phyloP scores from a whole-genome alignment of 345 rosid genomes.

The Brassica juncea region DNA sequence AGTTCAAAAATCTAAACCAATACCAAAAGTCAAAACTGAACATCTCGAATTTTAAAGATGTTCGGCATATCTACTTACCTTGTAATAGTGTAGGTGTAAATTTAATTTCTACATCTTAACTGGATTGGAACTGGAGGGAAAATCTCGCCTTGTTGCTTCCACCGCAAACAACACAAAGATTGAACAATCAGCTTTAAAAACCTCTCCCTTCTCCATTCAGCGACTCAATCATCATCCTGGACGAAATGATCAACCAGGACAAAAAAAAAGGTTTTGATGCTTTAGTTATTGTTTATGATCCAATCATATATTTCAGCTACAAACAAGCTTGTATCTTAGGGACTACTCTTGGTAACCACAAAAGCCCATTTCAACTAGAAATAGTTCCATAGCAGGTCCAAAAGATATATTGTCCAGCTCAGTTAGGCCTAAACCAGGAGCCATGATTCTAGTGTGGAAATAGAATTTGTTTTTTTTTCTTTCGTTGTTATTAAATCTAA shows the following conservation, averaged over 20 bases:
- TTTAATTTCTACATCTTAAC: no score
- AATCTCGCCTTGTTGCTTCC: neutral
- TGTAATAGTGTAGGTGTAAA: neutral
- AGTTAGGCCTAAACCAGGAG: neutral
- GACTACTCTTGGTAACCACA: neutral
- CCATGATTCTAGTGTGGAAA: constrained; percentile 2
- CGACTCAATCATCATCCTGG: neutral
- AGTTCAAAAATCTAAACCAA: neutral
- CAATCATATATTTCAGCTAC: neutral
- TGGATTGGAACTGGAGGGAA: neutral
- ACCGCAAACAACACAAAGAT: neutral
- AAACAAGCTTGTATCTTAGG: neutral
- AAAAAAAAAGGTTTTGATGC: neutral
- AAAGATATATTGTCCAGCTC: neutral
- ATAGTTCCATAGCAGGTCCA: neutral
- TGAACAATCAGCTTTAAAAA: neutral
- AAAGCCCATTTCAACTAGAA: neutral
- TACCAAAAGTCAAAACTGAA: neutral
- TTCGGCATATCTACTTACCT: neutral
- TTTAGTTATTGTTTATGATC: neutral
- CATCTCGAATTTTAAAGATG: neutral
- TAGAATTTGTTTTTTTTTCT: constrained; percentile 20
- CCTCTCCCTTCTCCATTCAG: neutral
- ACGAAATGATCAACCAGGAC: neutral
- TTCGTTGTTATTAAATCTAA: constrained; percentile 1